Evolutionary conservation across 495 filamentous ascomycete species (phyloP).

Genomic region (Penicillium lividum): DNA sequence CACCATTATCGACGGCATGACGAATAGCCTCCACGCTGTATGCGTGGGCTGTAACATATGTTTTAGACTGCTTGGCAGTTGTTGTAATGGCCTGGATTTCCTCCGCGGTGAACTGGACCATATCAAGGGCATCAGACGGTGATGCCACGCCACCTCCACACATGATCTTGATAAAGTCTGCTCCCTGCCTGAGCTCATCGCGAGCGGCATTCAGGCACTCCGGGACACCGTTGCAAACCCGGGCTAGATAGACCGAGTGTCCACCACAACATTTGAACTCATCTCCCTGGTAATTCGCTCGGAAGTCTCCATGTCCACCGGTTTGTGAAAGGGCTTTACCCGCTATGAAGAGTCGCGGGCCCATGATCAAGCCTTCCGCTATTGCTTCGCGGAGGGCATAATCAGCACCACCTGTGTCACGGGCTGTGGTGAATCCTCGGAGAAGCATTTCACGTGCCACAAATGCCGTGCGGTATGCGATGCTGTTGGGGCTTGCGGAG

Average conservation of each 20-base stretch:
- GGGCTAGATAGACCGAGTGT: conserved; percentile 21
- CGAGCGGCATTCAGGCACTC: conserved; percentile 47
- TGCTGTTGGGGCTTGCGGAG: conserved; percentile 11
- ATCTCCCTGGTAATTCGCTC: conserved; percentile 27
- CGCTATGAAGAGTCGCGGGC: conserved; percentile 46
- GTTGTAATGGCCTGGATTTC: conserved; percentile 50
- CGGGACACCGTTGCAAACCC: conserved; percentile 47
- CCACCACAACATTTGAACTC: conserved; percentile 42
- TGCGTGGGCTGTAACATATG: conserved; percentile 55
- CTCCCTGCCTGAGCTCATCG: conserved; percentile 49
- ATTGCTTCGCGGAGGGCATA: conserved; percentile 48
- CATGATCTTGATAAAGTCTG: conserved; percentile 60
- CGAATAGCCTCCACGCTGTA: conserved; percentile 50
- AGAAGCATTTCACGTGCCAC: conserved; percentile 40
- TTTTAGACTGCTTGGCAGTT: conserved; percentile 41
- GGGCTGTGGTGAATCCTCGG: conserved; percentile 51
- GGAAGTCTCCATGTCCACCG: conserved; percentile 53
- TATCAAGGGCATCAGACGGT: conserved; percentile 46
- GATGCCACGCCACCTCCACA: conserved; percentile 51
- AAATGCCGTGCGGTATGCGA: conserved; percentile 16
- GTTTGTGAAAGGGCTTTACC: conserved; percentile 47
- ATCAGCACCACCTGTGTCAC: conserved; percentile 51
- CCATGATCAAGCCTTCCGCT: conserved; percentile 42
- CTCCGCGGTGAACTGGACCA: conserved; percentile 49
- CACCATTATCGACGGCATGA: conserved; percentile 52